These are phyloP conservation scores for Tolypocladium nubicola DNA, from an alignment of 2,329 filamentous ascomycete genomes.

Conservation along the genomic window DNA sequence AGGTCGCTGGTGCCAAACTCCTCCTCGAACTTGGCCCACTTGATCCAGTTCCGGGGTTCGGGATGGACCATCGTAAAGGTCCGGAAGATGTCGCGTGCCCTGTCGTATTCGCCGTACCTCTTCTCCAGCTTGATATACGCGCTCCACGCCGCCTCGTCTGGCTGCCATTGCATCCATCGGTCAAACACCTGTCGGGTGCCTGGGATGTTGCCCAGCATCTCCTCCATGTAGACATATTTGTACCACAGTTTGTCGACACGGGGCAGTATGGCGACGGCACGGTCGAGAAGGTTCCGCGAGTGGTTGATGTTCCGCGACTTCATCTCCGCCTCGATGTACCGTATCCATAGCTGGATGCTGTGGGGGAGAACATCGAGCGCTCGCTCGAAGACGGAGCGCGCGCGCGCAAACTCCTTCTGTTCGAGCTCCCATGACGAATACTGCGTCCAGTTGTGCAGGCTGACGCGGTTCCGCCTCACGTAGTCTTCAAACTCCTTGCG, in stretches of 20 bases:
- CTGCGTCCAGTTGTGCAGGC: constrained; percentile 98
- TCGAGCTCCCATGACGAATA: constrained; percentile 97
- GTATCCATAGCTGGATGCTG: constrained; percentile 76
- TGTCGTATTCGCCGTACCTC: constrained; percentile 82
- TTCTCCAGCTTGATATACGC: constrained; percentile 97
- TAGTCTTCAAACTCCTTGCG: constrained; percentile 97
- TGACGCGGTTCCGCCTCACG: constrained; percentile 86
- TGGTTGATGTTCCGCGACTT: constrained; percentile 90
- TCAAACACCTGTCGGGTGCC: constrained; percentile 93
- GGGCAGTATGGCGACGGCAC: constrained; percentile 85
- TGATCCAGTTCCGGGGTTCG: constrained; percentile 95
- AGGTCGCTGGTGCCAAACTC: constrained; percentile 86
- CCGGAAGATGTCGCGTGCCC: constrained; percentile 82
- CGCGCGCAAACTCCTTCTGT: constrained; percentile 91
- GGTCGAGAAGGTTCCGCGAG: constrained; percentile 85
- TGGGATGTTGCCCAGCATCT: constrained; percentile 89
- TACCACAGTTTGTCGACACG: constrained; percentile 97
- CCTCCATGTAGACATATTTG: constrained; percentile 98
- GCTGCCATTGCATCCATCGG: constrained; percentile 97
- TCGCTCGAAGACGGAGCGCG: constrained; percentile 86
- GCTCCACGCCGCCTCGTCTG: constrained; percentile 89
- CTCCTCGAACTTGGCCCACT: constrained; percentile 96
- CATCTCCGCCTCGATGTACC: constrained; percentile 95
- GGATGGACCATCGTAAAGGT: constrained; percentile 88
- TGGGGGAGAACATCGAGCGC: constrained; percentile 87